These are phyloP conservation scores for Globisporangium echinulatum DNA, from an alignment of 352 stramenopile genomes.

Conservation along the genomic window DNA sequence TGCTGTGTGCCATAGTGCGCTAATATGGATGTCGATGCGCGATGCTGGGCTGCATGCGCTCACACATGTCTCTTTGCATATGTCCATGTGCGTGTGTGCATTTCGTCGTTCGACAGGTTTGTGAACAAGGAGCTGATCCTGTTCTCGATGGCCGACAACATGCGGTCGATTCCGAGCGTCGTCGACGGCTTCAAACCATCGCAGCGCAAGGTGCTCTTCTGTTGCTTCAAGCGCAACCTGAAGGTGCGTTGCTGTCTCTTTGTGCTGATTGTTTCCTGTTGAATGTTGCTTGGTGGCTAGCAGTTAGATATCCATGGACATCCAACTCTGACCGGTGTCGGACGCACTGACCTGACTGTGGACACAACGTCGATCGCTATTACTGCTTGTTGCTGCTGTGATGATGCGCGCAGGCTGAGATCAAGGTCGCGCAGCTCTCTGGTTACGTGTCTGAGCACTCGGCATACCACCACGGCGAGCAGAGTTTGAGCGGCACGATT, in stretches of 20 bases:
- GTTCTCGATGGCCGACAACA: slow-evolving; percentile 97
- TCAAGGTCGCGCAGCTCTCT: slow-evolving; percentile 92
- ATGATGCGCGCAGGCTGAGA: slow-evolving; percentile 43
- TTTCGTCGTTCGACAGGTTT: slow-evolving; percentile 56
- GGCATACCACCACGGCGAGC: slow-evolving; percentile 98
- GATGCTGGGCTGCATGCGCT: background rate
- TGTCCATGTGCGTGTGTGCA: too few species aligned
- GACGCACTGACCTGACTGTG: too few species aligned
- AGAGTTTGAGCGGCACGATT: slow-evolving; percentile 93
- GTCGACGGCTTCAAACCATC: slow-evolving; percentile 98
- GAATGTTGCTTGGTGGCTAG: background rate
- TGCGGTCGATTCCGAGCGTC: slow-evolving; percentile 93
- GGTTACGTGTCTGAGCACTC: slow-evolving; percentile 98
- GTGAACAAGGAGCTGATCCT: slow-evolving; percentile 99
- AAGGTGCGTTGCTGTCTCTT: slow-evolving; percentile 63
- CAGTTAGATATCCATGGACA: too few species aligned
- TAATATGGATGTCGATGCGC: background rate
- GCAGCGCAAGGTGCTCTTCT: slow-evolving; percentile 97
- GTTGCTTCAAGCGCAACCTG: slow-evolving; percentile 98
- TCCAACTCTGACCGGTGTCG: too few species aligned
- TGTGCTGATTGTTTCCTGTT: too few species aligned
- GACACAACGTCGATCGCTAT: too few species aligned
- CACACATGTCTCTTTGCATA: slow-evolving; percentile 8
- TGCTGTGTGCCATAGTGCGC: background rate
- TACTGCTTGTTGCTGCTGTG: too few species aligned